Evolutionary conservation across 108 stramenopile species (phyloP), one percentile per base, ranked within the genome.

Genomic region (Skeletonema costatum): DNA sequence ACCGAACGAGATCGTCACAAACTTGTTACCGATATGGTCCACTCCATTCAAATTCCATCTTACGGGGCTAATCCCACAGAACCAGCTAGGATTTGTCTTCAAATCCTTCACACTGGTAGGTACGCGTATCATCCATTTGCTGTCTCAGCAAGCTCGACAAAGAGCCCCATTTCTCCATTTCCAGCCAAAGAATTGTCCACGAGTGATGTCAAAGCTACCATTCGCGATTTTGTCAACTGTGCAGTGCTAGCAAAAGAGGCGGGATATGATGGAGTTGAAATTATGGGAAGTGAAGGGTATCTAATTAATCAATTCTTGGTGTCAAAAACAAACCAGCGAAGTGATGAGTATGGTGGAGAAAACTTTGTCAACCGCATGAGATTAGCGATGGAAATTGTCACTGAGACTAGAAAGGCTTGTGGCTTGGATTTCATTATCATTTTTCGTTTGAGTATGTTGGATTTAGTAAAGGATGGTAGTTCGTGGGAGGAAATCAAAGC

Each of bases 211-310:
- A 63, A 92, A 42, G 30, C 69, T 11, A 98, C 98, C 21, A 90
- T 98, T 19, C 71, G 87, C 39, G 99, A 98, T 66, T 99, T 94
- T 87, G 93, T 86, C 16, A 74, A 87, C 61, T 91, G 91, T 63
- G 97, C 99, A 1, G 86, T 74, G 46, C 76, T 97, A 46, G 97
- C 99, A 32, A 81, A 85, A 73, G 79, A 94, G 66, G 98, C 95
- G 3, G 99, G 99, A 36, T 99, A 99, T 77, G 98, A 99, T 70
- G 99, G 99, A 41, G 98, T 99, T 2, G 99, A 99, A 86, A 87
- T 99, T 60, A 99, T 99, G 98, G 99, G 97, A 0, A 89, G 87
- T 29, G 98, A 99, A 81, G 99, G 99, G 25, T 99, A 99, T 60
- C 71, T 99, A 31, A 90, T 99, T 68, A 97, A 97, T 77, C 97